A percentile compares a stretch with the other conserved stretches of the same genome.
Conservation (phyloP, 148 eudicot species). For the Hydrangea macrophylla region DNA sequence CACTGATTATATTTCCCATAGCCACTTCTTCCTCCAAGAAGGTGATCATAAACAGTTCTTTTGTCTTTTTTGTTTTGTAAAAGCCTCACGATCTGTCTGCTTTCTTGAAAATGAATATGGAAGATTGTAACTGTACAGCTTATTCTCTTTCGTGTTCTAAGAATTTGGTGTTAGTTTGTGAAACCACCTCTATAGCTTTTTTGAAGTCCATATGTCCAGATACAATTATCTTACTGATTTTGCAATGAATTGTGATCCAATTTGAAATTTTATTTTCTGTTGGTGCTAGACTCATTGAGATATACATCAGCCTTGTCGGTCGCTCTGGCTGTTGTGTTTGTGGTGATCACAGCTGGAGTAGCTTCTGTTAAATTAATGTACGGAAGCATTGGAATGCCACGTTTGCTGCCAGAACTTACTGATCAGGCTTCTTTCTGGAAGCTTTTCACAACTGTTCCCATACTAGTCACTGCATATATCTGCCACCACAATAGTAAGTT, state of each 20-base stretch:
- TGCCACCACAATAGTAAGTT: slow-evolving; percentile 77
- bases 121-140: neutral
- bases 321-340: slow-evolving; percentile 77
- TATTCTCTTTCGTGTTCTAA: neutral
- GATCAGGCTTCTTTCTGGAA: slow-evolving; percentile 83
- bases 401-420: slow-evolving; percentile 58
- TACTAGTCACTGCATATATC: slow-evolving; percentile 82
- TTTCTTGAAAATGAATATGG: neutral
- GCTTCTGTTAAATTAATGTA: slow-evolving; percentile 49
- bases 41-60: neutral
- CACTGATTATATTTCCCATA: too few species aligned
- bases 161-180: neutral
- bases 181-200: neutral
- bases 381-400: slow-evolving; percentile 66
- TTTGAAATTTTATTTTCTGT: neutral
- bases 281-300: slow-evolving; percentile 65
- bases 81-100: neutral
- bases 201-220: neutral
- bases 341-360: slow-evolving; percentile 73
- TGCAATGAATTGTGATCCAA: neutral
- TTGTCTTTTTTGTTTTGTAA: neutral
- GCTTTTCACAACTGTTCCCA: slow-evolving; percentile 74
- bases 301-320: slow-evolving; percentile 88
- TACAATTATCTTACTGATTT: neutral
- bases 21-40: neutral